Percentiles rank a stretch among this genome's conserved stretches.
phyloP scores from a whole-genome alignment of 768 basidiomycete genomes.

The Hortiboletus flavorubellus region DNA sequence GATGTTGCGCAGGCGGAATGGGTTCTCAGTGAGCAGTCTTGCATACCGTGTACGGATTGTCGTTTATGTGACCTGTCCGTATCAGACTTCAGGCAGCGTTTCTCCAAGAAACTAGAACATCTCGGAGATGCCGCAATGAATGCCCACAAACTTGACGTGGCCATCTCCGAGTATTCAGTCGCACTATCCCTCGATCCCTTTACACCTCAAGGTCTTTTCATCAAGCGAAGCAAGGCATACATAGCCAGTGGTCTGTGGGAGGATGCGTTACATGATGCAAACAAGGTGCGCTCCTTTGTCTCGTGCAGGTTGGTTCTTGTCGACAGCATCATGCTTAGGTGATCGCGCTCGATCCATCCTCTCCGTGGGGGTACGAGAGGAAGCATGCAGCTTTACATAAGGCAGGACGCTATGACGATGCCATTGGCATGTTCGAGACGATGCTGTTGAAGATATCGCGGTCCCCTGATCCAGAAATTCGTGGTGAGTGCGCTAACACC shows the following conservation, averaged over 20 bases:
- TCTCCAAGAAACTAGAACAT: background rate
- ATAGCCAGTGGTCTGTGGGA: background rate
- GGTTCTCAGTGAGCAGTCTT: background rate
- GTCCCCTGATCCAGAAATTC: background rate
- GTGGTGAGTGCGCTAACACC: background rate
- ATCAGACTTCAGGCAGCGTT: background rate
- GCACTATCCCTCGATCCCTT: background rate
- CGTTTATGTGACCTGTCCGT: background rate
- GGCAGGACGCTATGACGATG: background rate
- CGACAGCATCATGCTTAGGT: background rate
- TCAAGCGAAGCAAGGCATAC: background rate
- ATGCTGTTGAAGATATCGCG: slow-evolving; percentile 4
- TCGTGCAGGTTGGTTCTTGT: background rate
- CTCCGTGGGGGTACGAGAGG: background rate
- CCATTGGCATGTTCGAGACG: background rate
- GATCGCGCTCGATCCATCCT: background rate
- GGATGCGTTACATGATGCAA: background rate
- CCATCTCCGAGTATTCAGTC: background rate
- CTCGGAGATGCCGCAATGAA: background rate
- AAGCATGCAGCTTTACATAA: background rate
- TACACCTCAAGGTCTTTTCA: background rate
- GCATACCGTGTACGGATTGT: no score
- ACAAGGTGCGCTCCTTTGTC: background rate
- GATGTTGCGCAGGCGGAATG: background rate
- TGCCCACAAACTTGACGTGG: background rate